Percentiles rank a stretch among this genome's conserved stretches.
Conservation (phyloP, 2,329 filamentous ascomycete species). For the Epichloe elymi region DNA sequence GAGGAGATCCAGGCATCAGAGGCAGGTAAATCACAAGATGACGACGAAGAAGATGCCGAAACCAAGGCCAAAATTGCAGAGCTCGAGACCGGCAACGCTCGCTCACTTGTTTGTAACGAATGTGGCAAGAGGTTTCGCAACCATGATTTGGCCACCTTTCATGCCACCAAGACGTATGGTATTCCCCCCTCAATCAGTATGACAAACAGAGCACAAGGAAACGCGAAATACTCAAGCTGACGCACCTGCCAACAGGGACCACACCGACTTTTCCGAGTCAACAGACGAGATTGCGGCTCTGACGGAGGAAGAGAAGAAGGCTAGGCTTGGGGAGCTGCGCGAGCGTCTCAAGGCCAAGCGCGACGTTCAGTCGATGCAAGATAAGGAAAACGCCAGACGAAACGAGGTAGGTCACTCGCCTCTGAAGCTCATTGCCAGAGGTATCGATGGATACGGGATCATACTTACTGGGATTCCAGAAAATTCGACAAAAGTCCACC, state of each 20-base stretch:
- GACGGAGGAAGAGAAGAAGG: conserved; percentile 81
- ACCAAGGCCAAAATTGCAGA: conserved; percentile 45
- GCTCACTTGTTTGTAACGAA: conserved; percentile 84
- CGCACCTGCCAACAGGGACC: conserved; percentile 40
- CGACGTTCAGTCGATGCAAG: conserved; percentile 51
- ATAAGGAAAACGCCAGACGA: conserved; percentile 69
- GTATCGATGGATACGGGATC: neutral
- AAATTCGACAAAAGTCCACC: conserved; percentile 74
- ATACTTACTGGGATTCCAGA: conserved; percentile 20
- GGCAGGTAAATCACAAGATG: conserved; percentile 28
- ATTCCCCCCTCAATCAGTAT: neutral
- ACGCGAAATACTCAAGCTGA: neutral
- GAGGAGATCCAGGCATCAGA: conserved; percentile 57
- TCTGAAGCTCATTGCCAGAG: neutral
- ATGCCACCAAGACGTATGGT: conserved; percentile 69
- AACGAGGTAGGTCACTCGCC: conserved; percentile 57
- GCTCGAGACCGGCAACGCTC: conserved; percentile 55
- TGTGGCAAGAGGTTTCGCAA: conserved; percentile 85
- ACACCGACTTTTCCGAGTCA: conserved; percentile 84
- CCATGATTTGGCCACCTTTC: conserved; percentile 71
- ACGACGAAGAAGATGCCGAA: conserved; percentile 34
- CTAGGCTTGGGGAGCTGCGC: conserved; percentile 62
- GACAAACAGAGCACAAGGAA: neutral
- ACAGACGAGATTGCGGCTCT: conserved; percentile 83
- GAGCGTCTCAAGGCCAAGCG: conserved; percentile 61